phyloP scores from a whole-genome alignment of 2,329 filamentous ascomycete genomes.

The Exophiala lecanii-corni region DNA sequence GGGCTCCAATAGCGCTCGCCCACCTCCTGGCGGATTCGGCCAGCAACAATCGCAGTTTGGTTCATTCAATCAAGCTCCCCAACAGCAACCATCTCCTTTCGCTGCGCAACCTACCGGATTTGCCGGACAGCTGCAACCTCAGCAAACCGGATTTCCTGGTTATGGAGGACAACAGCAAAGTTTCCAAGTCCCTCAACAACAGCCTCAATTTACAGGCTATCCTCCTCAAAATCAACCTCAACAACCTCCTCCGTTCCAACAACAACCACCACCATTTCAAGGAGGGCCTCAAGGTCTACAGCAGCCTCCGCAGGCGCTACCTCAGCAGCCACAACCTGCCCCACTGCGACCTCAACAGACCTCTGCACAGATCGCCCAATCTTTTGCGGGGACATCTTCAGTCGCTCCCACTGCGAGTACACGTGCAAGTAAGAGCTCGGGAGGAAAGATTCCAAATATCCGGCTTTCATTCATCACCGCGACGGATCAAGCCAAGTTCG shows the following conservation, averaged over 20 bases:
- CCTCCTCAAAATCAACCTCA: constrained; percentile 44
- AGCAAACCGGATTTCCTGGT: constrained; percentile 62
- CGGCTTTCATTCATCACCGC: constrained; percentile 93
- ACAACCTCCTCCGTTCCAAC: constrained; percentile 59
- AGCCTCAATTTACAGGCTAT: constrained; percentile 58
- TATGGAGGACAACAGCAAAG: constrained; percentile 41
- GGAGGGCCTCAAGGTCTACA: constrained; percentile 50
- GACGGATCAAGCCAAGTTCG: constrained; percentile 91
- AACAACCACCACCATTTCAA: constrained; percentile 46
- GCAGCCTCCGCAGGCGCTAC: constrained; percentile 26
- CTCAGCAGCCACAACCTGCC: constrained; percentile 40
- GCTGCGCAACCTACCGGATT: constrained; percentile 53
- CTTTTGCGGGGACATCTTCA: constrained; percentile 49
- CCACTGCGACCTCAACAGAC: constrained; percentile 55
- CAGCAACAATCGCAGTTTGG: constrained; percentile 53
- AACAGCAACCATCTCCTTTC: constrained; percentile 54
- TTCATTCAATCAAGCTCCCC: constrained; percentile 47
- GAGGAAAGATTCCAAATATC: constrained; percentile 81
- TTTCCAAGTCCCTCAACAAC: constrained; percentile 46
- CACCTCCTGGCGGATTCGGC: constrained; percentile 56
- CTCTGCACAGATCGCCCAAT: constrained; percentile 60
- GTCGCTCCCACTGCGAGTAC: constrained; percentile 56
- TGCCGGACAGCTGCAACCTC: constrained; percentile 56
- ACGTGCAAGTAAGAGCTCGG: constrained; percentile 55
- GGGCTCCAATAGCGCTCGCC: constrained; percentile 72